Conservation (phyloP, 345 rosid species). For the Camelina laxa region DNA sequence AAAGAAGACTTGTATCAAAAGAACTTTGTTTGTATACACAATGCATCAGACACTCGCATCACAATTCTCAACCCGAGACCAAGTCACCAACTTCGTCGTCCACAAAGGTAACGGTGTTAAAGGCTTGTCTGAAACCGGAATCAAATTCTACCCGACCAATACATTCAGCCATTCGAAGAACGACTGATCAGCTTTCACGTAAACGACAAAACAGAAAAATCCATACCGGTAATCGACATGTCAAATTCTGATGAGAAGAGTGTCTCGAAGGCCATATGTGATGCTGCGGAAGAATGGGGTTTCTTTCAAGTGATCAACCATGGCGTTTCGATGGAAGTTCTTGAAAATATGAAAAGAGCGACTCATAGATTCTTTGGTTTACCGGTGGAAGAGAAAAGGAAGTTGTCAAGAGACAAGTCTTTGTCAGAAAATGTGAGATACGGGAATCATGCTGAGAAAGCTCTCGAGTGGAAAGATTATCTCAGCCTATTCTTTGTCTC, state of each 20-base stretch:
- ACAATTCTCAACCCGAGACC: too few relatives aligned
- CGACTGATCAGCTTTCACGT: background rate
- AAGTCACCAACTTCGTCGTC: conserved; percentile 40
- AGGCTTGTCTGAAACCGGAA: conserved; percentile 46
- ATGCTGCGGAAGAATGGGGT: conserved; percentile 52
- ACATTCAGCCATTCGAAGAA: conserved; percentile 45
- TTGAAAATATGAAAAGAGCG: conserved; percentile 39
- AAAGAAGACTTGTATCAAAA: too few relatives aligned
- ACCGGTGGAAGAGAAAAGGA: conserved; percentile 43
- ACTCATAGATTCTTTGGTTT: conserved; percentile 42
- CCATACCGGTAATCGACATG: conserved; percentile 23
- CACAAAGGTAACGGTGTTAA: conserved; percentile 46
- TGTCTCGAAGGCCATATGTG: conserved; percentile 40
- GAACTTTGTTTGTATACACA: too few relatives aligned
- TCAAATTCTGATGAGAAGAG: conserved; percentile 36
- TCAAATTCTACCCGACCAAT: conserved; percentile 43
- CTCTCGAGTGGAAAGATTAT: conserved; percentile 55
- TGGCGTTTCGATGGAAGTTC: conserved; percentile 42
- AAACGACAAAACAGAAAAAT: too few relatives aligned
- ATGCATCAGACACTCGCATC: too few relatives aligned
- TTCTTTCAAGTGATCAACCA: conserved; percentile 51
- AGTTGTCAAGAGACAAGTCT: conserved; percentile 37
- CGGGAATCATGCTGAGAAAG: conserved; percentile 42
- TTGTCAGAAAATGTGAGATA: conserved; percentile 34
- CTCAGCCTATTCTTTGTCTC: conserved; percentile 49